Base-by-base conservation (phyloP, 1,284 basidiomycete genomes). In the Erythrobasidium hasegawianum region DNA sequence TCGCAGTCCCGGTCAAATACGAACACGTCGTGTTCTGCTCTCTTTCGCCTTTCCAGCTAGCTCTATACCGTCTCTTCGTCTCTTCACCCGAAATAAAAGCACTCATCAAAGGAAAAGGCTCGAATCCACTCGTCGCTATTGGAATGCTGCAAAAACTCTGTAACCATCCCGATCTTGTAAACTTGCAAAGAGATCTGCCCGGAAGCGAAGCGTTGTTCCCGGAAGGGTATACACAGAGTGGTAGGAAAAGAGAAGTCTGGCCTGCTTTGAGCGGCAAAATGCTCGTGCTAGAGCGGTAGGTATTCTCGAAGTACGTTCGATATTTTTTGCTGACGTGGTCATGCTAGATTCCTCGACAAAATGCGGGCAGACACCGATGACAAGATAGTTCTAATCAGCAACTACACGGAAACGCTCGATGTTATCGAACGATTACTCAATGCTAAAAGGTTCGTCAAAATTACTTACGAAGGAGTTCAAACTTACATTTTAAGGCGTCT, bases 361-460 rank as follows among this genome's bases (percentile, higher is more conserved):
- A 87, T 95, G 70, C 81, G 81, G 52, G 86, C 85, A 11, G 83
- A 88, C 70, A 93, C 89, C 18, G 88, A 84, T 69, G 95, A 99
- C 81, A 99, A 99, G 82, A 97, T 98, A 69, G 95, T 99, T 7
- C 81, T 99, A 47, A 97, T 99, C 77, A 94, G 90, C 76, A 99
- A 99, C 78, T 97, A 96, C 73, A 99, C 96, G 1, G 91, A 96
- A 77, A 98, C 96, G 0, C 82, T 99, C 9, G 95, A 98, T 77
- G 78, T 97, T 13, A 93, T 97, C 73, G 92, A 94, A 78, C 89
- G 87, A 74, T 77, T 96, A 57, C 89, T 90, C 73, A 82, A 88
- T 26, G 83, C 78, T 73, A 93, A 92, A 77, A 88, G 89, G 90
- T 91, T 70, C 68, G 81, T 73, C 13, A 38, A n/a, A n/a, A n/a